Evolutionary conservation across 805 yeast species (phyloP).

Genomic region (Candida jianshihensis): DNA sequence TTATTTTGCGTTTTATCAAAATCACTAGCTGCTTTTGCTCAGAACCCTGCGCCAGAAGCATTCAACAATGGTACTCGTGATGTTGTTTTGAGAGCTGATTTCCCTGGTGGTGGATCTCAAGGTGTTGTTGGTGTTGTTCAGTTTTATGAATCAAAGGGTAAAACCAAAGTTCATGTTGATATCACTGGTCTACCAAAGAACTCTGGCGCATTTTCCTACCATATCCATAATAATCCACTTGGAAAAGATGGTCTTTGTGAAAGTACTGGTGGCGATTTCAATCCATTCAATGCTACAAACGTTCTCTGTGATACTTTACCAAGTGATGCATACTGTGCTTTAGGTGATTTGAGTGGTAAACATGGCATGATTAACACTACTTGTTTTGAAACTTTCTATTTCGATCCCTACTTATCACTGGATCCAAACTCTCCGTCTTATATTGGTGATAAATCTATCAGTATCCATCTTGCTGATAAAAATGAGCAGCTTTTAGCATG

Average conservation of each 20-base stretch:
- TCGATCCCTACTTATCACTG: slow-evolving; percentile 61
- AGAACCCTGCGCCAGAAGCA: slow-evolving; percentile 10
- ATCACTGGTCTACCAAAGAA: slow-evolving; percentile 59
- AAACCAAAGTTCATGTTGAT: slow-evolving; percentile 62
- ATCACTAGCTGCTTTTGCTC: slow-evolving; percentile 7
- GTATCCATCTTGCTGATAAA: slow-evolving; percentile 41
- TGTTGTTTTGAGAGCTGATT: slow-evolving; percentile 24
- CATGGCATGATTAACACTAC: slow-evolving; percentile 69
- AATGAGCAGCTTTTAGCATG: slow-evolving; percentile 55
- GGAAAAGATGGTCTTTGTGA: slow-evolving; percentile 47
- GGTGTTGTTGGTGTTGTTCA: slow-evolving; percentile 46
- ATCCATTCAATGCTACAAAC: slow-evolving; percentile 53
- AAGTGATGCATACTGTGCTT: slow-evolving; percentile 53
- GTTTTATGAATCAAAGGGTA: slow-evolving; percentile 52
- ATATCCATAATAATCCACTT: slow-evolving; percentile 54
- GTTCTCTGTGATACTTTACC: slow-evolving; percentile 44
- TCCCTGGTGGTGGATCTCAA: slow-evolving; percentile 24
- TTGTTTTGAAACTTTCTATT: slow-evolving; percentile 55
- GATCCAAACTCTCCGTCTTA: slow-evolving; percentile 48
- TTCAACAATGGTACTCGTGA: slow-evolving; percentile 17
- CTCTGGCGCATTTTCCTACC: slow-evolving; percentile 66
- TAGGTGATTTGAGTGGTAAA: slow-evolving; percentile 74
- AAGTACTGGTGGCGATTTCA: slow-evolving; percentile 49
- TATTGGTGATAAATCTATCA: slow-evolving; percentile 51
- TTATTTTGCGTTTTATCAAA: slow-evolving; percentile 8